Evolutionary conservation across 2,329 filamentous ascomycete species (phyloP), one percentile per base, ranked within the genome.

Genomic region (Fusarium fujikuroi): DNA sequence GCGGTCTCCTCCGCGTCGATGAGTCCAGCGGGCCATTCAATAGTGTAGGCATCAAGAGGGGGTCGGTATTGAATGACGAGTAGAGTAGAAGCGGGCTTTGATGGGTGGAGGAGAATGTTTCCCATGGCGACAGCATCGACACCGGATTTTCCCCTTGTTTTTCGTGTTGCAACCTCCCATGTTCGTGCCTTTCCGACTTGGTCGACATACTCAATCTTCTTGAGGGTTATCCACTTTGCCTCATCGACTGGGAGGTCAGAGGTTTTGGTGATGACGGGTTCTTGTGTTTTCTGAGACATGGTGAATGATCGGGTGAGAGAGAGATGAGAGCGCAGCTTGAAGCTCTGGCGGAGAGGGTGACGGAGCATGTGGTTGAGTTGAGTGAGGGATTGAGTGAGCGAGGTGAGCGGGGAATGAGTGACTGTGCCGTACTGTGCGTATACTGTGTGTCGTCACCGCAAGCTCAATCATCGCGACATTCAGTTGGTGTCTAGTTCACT

Each of bases 81-180:
- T 9, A 78, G 66, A 49, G 76, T 78, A 7, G 76, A 77, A 1
- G 76, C 67, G 1, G 76, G 76, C n/a, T 71, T 75, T 10, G 76
- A 78, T 0, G 76, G 76, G 11, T 78, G 76, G 3, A 78, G 63
- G 6, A 78, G 69, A 2, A 78, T 65, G 14, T 77, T 77, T 39
- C 76, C 76, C 76, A 78, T 78, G 2, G 76, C 76, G n/a, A 78
- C 76, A 14, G 76, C 76, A 19, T 78, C 76, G 2, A 78, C 76
- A 0, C 76, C 76, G 0, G 73, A 54, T 30, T 75, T 77, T 0
- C 76, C 76, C 50, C 76, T 67, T 6, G 76, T 78, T 64, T 78
- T 78, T 57, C 76, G 73, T 3, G 75, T 76, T 25, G 76, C 76
- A 14, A 77, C 76, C 59, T 78, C 76, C 76, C 76, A 78, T 14